A percentile compares a stretch with the other conserved stretches of the same genome.
These are phyloP conservation scores for Clavispora asparagi DNA, from an alignment of 805 yeast genomes.

Conservation along the genomic window DNA sequence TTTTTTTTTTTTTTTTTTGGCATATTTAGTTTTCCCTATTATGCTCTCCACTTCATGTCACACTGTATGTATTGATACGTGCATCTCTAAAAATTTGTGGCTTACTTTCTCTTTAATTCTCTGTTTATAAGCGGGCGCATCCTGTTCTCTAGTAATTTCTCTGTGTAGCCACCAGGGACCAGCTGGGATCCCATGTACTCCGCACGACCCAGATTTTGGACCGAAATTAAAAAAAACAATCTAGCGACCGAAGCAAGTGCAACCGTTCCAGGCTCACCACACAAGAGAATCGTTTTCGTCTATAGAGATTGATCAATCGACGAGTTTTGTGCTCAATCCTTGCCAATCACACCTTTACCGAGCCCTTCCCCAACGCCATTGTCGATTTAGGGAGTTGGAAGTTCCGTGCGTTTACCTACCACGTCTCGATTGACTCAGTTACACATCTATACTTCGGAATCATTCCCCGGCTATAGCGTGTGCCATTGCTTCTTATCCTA, in stretches of 20 bases:
- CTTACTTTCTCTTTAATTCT: neutral
- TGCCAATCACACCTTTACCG: neutral
- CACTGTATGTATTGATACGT: neutral
- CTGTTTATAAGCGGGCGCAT: neutral
- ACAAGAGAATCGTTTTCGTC: neutral
- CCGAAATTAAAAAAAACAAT: neutral
- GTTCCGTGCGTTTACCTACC: neutral
- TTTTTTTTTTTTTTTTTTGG: conserved; percentile 1
- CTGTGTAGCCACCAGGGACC: neutral
- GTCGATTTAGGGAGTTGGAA: neutral
- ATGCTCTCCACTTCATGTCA: neutral
- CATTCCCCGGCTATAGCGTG: neutral
- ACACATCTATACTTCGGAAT: neutral
- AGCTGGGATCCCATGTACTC: neutral
- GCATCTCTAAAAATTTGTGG: neutral
- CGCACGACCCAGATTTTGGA: neutral
- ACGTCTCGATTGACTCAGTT: neutral
- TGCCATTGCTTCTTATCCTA: neutral
- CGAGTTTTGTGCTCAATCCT: neutral
- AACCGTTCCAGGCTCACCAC: neutral
- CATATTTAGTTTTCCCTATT: neutral
- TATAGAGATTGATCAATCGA: neutral
- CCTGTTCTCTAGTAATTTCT: neutral
- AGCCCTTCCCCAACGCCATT: neutral
- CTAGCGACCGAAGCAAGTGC: neutral